Evolutionary conservation across 2,329 filamentous ascomycete species (phyloP).

Genomic region (Drechslerella coelobrocha): DNA sequence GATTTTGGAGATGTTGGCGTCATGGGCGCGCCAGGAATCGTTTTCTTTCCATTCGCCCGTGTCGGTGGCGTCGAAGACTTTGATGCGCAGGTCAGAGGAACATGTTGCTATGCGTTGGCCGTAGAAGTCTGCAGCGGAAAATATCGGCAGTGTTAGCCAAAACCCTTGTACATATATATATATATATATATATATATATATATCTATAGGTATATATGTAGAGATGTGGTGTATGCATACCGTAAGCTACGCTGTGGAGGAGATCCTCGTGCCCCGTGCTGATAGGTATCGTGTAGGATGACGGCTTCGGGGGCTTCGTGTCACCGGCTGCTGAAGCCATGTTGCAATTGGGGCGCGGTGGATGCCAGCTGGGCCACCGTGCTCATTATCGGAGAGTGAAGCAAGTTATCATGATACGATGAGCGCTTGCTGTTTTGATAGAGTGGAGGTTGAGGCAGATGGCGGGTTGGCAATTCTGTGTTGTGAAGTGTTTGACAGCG

Average conservation of each 20-base stretch:
- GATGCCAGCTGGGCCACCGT: background rate
- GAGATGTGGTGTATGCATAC: constrained; percentile 45
- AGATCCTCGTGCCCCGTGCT: constrained; percentile 55
- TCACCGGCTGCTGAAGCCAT: constrained; percentile 44
- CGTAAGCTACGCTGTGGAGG: constrained; percentile 55
- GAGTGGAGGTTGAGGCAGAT: background rate
- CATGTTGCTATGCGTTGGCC: constrained; percentile 55
- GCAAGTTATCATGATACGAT: too few relatives aligned
- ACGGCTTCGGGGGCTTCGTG: constrained; percentile 35
- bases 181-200: background rate
- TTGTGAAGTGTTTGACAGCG: constrained; percentile 13
- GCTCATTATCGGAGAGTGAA: constrained; percentile 7
- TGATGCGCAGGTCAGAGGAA: constrained; percentile 56
- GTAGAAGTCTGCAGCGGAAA: constrained; percentile 53
- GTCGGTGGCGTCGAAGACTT: constrained; percentile 55
- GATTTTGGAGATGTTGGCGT: constrained; percentile 55
- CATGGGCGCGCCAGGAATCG: constrained; percentile 55
- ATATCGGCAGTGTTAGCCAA: background rate
- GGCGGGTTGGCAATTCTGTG: constrained; percentile 25
- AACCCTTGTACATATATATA: background rate
- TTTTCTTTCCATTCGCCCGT: constrained; percentile 55
- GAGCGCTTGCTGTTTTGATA: too few relatives aligned
- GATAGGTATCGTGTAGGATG: constrained; percentile 52
- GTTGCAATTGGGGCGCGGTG: constrained; percentile 1
- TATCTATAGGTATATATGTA: background rate